Evolutionary conservation across 495 filamentous ascomycete genomes (phyloP).

Genomic region (Penicillium salamii): DNA sequence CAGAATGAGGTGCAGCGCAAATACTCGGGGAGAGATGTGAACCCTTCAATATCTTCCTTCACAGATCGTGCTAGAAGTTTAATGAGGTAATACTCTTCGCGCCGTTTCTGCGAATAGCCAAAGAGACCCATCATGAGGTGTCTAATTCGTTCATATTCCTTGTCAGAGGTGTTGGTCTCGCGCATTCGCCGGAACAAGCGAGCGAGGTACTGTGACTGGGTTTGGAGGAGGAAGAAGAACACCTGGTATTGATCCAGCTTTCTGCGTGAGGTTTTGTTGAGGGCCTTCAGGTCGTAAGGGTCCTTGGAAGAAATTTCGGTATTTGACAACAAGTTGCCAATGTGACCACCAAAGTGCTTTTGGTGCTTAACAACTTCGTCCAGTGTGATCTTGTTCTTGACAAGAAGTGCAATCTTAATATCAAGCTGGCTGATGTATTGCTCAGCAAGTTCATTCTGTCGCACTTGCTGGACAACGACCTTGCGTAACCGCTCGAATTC

Average conservation of each 20-base stretch:
- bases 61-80: slow-evolving; percentile 82
- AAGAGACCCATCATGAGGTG: slow-evolving; percentile 96
- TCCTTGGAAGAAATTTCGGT: slow-evolving; percentile 84
- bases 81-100: slow-evolving; percentile 95
- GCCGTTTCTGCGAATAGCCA: slow-evolving; percentile 91
- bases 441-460: slow-evolving; percentile 95
- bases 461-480: slow-evolving; percentile 92
- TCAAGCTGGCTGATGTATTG: slow-evolving; percentile 97
- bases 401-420: slow-evolving; percentile 96
- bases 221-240: slow-evolving; percentile 96
- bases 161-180: slow-evolving; percentile 83
- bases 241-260: slow-evolving; percentile 97
- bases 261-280: slow-evolving; percentile 92
- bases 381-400: slow-evolving; percentile 98
- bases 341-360: slow-evolving; percentile 90
- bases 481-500: slow-evolving; percentile 92
- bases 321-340: slow-evolving; percentile 81
- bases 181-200: slow-evolving; percentile 80
- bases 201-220: slow-evolving; percentile 91
- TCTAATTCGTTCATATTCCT: slow-evolving; percentile 87
- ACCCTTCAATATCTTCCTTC: slow-evolving; percentile 80
- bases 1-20: slow-evolving; percentile 90
- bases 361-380: slow-evolving; percentile 98
- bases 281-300: slow-evolving; percentile 91
- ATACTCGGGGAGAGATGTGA: slow-evolving; percentile 74